phyloP scores from a whole-genome alignment of 1,139 yeast genomes.

The Magnusiomyces magnusii region DNA sequence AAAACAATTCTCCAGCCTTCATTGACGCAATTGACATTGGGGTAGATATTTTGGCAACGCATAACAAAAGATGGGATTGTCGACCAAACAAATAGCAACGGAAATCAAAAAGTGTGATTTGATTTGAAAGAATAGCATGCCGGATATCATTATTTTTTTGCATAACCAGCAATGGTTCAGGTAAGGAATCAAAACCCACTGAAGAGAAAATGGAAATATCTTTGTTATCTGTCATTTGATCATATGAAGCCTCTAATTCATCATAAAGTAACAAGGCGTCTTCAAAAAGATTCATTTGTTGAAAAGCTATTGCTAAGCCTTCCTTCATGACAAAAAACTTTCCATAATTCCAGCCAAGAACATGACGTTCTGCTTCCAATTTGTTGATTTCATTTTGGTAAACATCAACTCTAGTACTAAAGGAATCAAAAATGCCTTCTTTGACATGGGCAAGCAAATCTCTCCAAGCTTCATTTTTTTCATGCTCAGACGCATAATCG shows the following conservation, averaged over 20 bases:
- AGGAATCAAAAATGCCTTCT: constrained; percentile 47
- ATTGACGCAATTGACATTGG: constrained; percentile 36
- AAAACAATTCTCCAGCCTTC: constrained; percentile 30
- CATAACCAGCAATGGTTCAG: constrained; percentile 9
- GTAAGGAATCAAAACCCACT: constrained; percentile 28
- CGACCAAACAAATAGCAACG: constrained; percentile 38
- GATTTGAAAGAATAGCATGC: constrained; percentile 34
- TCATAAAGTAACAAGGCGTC: constrained; percentile 49
- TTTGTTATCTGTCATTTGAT: constrained; percentile 21
- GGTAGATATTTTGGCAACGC: constrained; percentile 28
- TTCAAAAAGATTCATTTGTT: constrained; percentile 47
- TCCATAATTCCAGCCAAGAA: constrained; percentile 41
- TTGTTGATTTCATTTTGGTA: constrained; percentile 36
- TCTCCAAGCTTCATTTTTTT: constrained; percentile 43
- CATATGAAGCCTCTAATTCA: constrained; percentile 33
- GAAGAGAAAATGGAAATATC: constrained; percentile 25
- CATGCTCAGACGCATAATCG: constrained; percentile 34
- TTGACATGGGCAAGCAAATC: constrained; percentile 43
- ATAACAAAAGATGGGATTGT: constrained; percentile 34
- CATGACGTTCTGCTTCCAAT: constrained; percentile 29
- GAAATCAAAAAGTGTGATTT: constrained; percentile 38
- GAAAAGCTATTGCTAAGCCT: constrained; percentile 41
- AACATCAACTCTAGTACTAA: constrained; percentile 42
- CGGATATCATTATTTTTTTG: constrained; percentile 25
- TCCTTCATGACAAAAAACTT: constrained; percentile 41